Base-by-base conservation (phyloP, 768 basidiomycete species). In the Neoboletus subvelutipes region DNA sequence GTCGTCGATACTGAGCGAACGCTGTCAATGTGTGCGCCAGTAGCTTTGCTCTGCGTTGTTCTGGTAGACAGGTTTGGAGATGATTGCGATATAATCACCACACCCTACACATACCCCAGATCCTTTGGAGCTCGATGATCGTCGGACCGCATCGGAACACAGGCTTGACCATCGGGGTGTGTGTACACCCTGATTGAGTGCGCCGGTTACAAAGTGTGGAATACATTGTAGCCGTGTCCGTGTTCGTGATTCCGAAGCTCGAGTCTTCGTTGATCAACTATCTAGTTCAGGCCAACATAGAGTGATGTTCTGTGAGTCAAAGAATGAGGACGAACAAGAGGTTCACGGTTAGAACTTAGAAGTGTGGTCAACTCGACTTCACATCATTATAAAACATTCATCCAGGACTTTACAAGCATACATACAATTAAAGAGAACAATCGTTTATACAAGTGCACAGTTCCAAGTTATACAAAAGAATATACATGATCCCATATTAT, bases 401-500 rank as follows among this genome's bases (percentile, higher is more conserved):
- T 45, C 28, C 34, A 43, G 33, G 45, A 58, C 41, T 34, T 39
- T 40, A 48, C 52, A 53, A 63, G 62, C 60, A 67, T 60, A 64
- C 56, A 60, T 60, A 65, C 58, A 60, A 34, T 34, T 34, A 56
- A 47, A 29, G 49, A 24, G 55, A 41, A 55, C 62, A 64, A 18
- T 7, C 53, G 18, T 64, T 63, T 61, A 61, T 61, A 68, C 68
- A 70, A 58, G 58, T 49, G 60, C 41, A 48, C 22, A 56, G 59
- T 55, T 36, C 61, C 43, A 31, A 40, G 13, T 56, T 70, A 69
- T 66, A 64, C 64, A 69, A 70, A 64, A 66, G 67, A 68, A 70
- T 70, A 60, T 70, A 69, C 67, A 69, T 64, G 58, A 63, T 63
- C 26, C 64, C 63, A 65, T 64, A 69, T 69, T 60, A 68, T 64